phyloP scores from a whole-genome alignment of 352 stramenopile genomes.

The Globisporangium megalacanthum region DNA sequence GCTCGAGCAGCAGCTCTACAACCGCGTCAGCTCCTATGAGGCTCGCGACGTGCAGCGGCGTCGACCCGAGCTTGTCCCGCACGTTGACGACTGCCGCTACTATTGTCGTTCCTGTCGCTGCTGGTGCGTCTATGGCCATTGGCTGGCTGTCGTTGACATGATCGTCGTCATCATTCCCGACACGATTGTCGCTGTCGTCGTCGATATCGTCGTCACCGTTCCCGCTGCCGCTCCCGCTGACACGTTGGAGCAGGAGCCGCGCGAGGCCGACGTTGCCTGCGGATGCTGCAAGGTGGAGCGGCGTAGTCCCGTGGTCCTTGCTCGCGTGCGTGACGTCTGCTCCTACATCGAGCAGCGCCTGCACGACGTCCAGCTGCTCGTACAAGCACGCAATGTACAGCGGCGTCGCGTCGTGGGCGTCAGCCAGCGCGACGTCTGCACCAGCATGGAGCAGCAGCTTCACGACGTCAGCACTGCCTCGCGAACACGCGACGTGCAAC shows the following conservation, averaged over 20 bases:
- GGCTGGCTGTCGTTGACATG: too few relatives aligned
- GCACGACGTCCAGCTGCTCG: constrained; percentile 17
- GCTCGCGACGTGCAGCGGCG: constrained; percentile 20
- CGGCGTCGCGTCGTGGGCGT: constrained; percentile 15
- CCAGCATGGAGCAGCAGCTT: not conserved
- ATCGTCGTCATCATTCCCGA: too few relatives aligned
- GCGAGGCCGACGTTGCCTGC: not conserved
- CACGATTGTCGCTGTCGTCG: not conserved
- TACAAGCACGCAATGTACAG: constrained; percentile 23
- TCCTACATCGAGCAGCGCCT: constrained; percentile 12
- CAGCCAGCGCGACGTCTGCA: not conserved
- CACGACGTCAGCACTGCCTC: not conserved
- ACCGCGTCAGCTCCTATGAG: not conserved
- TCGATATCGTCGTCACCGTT: not conserved
- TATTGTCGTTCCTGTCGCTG: not conserved
- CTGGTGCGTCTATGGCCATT: too few relatives aligned
- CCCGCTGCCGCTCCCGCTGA: too few relatives aligned
- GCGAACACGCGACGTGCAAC: not conserved
- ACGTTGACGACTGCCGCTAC: constrained; percentile 12
- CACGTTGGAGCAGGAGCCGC: not conserved
- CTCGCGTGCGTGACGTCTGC: constrained; percentile 12
- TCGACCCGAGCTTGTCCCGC: constrained; percentile 8
- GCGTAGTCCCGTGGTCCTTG: constrained; percentile 17
- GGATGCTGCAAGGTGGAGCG: constrained; percentile 17
- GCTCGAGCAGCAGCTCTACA: constrained; percentile 1